A percentile compares a stretch with the other conserved stretches of the same genome.
These are phyloP conservation scores for Daldinia concentrica DNA, from an alignment of 495 filamentous ascomycete genomes.

Conservation along the genomic window DNA sequence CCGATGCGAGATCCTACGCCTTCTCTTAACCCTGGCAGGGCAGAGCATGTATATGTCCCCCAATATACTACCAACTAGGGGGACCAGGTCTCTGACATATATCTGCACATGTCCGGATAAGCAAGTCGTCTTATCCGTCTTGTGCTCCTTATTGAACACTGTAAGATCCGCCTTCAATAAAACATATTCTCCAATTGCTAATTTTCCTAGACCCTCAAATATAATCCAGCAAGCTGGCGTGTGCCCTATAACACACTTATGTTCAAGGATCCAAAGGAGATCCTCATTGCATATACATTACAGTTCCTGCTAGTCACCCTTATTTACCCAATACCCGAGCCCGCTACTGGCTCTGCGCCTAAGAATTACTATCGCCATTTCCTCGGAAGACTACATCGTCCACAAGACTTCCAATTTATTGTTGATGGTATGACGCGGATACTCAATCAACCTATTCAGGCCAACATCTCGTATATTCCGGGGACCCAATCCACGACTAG, in stretches of 20 bases:
- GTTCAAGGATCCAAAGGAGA: constrained; percentile 91
- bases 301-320: constrained; percentile 89
- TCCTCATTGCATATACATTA: constrained; percentile 89
- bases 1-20: constrained; percentile 85
- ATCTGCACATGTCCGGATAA: constrained; percentile 87
- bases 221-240: constrained; percentile 93
- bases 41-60: constrained; percentile 94
- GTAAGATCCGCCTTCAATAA: constrained; percentile 59
- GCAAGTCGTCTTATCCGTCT: constrained; percentile 84
- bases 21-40: constrained; percentile 85
- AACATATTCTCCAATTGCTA: constrained; percentile 23
- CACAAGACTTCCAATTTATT: constrained; percentile 97
- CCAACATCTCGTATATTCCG: constrained; percentile 86
- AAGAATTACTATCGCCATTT: constrained; percentile 96
- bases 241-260: constrained; percentile 95
- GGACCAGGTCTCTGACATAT: constrained; percentile 88
- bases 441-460: constrained; percentile 90
- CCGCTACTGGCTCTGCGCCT: constrained; percentile 61
- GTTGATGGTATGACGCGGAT: constrained; percentile 95
- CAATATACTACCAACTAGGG: constrained; percentile 82
- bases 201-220: constrained; percentile 81
- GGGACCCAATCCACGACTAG: constrained; percentile 82
- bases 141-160: constrained; percentile 97
- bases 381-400: constrained; percentile 87
- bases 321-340: constrained; percentile 90